These are phyloP conservation scores for Amaranthus cruentus DNA, from an alignment of 148 eudicot genomes.

Conservation along the genomic window DNA sequence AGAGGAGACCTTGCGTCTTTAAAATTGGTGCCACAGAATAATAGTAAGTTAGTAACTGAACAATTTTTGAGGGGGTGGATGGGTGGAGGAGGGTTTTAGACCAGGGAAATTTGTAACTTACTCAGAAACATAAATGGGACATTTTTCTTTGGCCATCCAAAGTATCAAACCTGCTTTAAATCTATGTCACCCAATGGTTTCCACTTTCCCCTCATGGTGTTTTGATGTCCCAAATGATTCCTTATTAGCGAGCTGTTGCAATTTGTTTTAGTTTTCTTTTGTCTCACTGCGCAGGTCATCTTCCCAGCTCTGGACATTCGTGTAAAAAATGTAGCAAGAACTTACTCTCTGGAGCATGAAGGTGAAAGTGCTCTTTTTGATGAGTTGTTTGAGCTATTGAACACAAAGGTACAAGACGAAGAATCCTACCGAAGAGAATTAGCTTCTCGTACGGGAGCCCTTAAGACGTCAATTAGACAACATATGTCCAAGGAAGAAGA, in stretches of 20 bases:
- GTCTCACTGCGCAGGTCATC: conserved; percentile 51
- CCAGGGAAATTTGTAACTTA: no score
- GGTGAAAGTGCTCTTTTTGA: conserved; percentile 93
- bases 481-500: conserved; percentile 99
- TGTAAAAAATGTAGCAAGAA: conserved; percentile 93
- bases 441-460: conserved; percentile 93
- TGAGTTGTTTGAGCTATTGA: conserved; percentile 70
- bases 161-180: no score
- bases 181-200: no score
- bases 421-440: conserved; percentile 81
- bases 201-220: no score
- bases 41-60: no score
- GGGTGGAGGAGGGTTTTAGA: no score
- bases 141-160: no score
- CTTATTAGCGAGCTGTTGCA: background rate
- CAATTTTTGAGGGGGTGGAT: no score
- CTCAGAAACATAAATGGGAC: no score
- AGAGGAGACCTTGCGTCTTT: no score
- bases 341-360: conserved; percentile 95
- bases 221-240: no score
- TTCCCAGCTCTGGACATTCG: conserved; percentile 98
- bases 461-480: conserved; percentile 88
- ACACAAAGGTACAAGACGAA: conserved; percentile 46
- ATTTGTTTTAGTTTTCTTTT: background rate
- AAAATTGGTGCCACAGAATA: no score